phyloP scores from a whole-genome alignment of 495 filamentous ascomycete genomes.

The Tetracladium marchalianum region DNA sequence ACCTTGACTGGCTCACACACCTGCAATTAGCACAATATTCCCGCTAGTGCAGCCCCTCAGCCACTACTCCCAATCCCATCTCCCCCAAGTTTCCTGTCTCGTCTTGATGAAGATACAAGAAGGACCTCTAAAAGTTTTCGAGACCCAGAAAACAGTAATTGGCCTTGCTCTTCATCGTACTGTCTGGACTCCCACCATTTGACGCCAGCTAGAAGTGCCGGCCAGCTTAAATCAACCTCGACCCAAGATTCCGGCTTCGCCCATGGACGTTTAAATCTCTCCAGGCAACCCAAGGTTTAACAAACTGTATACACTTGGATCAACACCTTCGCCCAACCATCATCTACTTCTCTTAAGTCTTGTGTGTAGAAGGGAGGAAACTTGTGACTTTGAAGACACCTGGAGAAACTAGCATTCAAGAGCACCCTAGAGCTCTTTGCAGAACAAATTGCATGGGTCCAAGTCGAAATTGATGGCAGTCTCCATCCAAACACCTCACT shows the following conservation, averaged over 20 bases:
- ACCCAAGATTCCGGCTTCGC: no score
- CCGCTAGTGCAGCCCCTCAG: conserved; percentile 11
- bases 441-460: conserved; percentile 6
- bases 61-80: conserved; percentile 11
- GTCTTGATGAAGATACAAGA: conserved; percentile 10
- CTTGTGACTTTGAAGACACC: not conserved
- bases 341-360: conserved; percentile 16
- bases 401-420: not conserved
- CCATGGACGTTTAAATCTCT: conserved; percentile 5
- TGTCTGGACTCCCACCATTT: conserved; percentile 12
- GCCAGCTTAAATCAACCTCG: conserved; percentile 20
- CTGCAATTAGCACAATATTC: conserved; percentile 19
- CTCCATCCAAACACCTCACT: conserved; percentile 19
- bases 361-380: not conserved
- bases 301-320: conserved; percentile 3
- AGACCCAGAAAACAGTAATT: conserved; percentile 7
- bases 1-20: conserved; percentile 14
- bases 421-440: not conserved
- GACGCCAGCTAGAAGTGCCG: conserved; percentile 20
- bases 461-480: conserved; percentile 23
- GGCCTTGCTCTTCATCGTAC: conserved; percentile 16
- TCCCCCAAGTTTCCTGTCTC: conserved; percentile 11
- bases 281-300: conserved; percentile 6
- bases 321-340: conserved; percentile 3
- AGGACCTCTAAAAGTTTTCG: conserved; percentile 4